Evolutionary conservation across 345 rosid genomes (phyloP).

Genomic region (Trapa incisa): DNA sequence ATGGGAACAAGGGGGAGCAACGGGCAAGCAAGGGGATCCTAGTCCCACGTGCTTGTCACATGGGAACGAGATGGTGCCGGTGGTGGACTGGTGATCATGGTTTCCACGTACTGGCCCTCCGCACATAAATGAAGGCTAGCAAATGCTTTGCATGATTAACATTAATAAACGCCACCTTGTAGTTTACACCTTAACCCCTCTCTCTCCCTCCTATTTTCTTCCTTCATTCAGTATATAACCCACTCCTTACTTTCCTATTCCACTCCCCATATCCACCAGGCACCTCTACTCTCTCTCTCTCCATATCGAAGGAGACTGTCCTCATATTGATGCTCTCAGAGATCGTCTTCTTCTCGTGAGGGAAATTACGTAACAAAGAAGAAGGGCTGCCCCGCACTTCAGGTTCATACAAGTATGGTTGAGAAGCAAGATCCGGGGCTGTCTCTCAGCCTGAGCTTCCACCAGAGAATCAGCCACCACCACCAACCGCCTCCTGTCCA

Average conservation of each 20-base stretch:
- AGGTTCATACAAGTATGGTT: slow-evolving; percentile 17
- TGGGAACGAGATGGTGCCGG: background rate
- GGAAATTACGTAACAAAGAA: too few species aligned
- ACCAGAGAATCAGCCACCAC: slow-evolving; percentile 18
- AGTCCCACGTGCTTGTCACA: background rate
- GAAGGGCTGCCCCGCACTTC: too few species aligned
- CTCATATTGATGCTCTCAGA: too few species aligned
- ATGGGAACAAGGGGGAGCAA: background rate
- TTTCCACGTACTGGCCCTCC: background rate
- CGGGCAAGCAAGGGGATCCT: background rate
- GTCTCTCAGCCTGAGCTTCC: slow-evolving; percentile 52
- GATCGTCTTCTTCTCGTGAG: too few species aligned
- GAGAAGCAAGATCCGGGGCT: slow-evolving; percentile 76
- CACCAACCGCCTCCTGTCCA: slow-evolving; percentile 20
- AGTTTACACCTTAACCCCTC: background rate
- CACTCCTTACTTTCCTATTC: slow-evolving; percentile 3
- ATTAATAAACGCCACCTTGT: too few species aligned
- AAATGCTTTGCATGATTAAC: too few species aligned
- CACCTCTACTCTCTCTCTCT: background rate
- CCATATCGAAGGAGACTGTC: too few species aligned
- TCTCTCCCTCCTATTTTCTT: background rate
- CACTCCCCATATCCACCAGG: too few species aligned
- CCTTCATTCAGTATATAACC: background rate
- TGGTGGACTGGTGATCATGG: background rate
- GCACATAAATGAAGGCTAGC: too few species aligned